These are phyloP conservation scores for Basidioascus undulatus DNA, from an alignment of 768 basidiomycete species.

Conservation along the genomic window DNA sequence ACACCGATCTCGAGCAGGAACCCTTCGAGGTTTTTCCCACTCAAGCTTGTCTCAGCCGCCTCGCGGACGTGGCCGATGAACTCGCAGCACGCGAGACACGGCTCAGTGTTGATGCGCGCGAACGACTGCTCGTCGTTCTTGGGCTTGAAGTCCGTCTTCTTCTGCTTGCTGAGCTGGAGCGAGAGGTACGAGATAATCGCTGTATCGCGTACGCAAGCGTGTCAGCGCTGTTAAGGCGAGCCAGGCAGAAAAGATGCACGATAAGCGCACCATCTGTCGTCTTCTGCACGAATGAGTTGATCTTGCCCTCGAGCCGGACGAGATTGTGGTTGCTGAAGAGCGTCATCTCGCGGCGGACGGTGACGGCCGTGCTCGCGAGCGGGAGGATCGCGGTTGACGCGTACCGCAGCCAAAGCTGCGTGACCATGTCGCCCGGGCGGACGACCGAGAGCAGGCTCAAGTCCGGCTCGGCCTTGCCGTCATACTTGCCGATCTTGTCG, in stretches of 20 bases:
- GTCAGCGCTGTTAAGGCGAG: neutral
- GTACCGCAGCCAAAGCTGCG: conserved; percentile 94
- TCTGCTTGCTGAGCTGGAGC: conserved; percentile 62
- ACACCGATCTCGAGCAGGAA: conserved; percentile 87
- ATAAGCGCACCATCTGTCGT: conserved; percentile 44
- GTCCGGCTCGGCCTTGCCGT: conserved; percentile 57
- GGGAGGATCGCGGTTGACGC: conserved; percentile 73
- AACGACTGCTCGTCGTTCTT: conserved; percentile 88
- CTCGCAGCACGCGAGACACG: conserved; percentile 67
- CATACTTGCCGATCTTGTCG: conserved; percentile 42
- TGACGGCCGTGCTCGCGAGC: conserved; percentile 49
- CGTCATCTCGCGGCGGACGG: conserved; percentile 72
- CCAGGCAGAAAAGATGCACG: neutral
- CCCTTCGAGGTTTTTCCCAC: conserved; percentile 75
- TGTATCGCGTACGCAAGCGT: conserved; percentile 17
- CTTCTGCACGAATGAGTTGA: conserved; percentile 55
- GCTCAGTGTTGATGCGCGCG: conserved; percentile 80
- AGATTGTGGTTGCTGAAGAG: conserved; percentile 75
- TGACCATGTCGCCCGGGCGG: conserved; percentile 54
- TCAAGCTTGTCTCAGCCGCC: conserved; percentile 45
- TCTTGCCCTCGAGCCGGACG: conserved; percentile 56
- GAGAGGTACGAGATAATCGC: conserved; percentile 53
- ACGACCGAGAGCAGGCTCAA: conserved; percentile 42
- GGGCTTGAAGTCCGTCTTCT: conserved; percentile 89
- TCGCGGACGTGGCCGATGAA: conserved; percentile 58